Conservation (phyloP, 2,329 filamentous ascomycete species). For the Colletotrichum lentis region DNA sequence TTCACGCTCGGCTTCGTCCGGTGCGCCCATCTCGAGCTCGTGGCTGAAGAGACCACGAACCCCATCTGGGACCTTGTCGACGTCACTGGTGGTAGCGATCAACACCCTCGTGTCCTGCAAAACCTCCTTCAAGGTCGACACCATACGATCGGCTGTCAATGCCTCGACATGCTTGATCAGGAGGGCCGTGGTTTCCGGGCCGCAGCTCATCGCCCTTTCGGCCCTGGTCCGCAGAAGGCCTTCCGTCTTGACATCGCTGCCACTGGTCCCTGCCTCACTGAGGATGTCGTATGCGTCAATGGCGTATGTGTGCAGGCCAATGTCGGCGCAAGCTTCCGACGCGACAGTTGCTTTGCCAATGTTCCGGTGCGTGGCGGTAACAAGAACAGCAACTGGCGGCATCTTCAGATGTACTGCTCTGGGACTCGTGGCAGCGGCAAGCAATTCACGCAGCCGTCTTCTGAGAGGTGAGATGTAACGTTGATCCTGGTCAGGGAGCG, state of each 20-base stretch:
- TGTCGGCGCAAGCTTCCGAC: conserved; percentile 79
- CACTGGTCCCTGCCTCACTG: conserved; percentile 86
- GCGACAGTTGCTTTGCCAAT: conserved; percentile 91
- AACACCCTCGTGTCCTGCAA: conserved; percentile 81
- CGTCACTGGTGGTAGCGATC: conserved; percentile 92
- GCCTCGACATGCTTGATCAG: conserved; percentile 92
- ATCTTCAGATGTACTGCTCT: conserved; percentile 86
- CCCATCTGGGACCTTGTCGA: conserved; percentile 92
- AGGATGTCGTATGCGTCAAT: conserved; percentile 94
- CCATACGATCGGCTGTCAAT: conserved; percentile 89
- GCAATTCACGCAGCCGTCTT: conserved; percentile 80
- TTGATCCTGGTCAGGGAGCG: conserved; percentile 56
- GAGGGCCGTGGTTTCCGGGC: conserved; percentile 81
- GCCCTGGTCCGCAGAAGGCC: conserved; percentile 87
- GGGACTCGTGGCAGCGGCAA: conserved; percentile 87
- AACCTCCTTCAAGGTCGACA: conserved; percentile 83
- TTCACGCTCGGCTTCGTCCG: conserved; percentile 91
- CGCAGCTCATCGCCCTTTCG: conserved; percentile 88
- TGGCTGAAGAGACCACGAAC: conserved; percentile 93
- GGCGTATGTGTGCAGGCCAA: conserved; percentile 87
- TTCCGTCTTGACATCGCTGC: conserved; percentile 92
- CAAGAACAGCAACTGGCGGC: conserved; percentile 85
- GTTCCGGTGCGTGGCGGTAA: conserved; percentile 90
- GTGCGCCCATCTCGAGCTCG: conserved; percentile 91
- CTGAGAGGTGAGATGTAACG: conserved; percentile 67